Evolutionary conservation across 2,329 filamentous ascomycete genomes (phyloP).

Genomic region (Rhinocladiella mackenziei): DNA sequence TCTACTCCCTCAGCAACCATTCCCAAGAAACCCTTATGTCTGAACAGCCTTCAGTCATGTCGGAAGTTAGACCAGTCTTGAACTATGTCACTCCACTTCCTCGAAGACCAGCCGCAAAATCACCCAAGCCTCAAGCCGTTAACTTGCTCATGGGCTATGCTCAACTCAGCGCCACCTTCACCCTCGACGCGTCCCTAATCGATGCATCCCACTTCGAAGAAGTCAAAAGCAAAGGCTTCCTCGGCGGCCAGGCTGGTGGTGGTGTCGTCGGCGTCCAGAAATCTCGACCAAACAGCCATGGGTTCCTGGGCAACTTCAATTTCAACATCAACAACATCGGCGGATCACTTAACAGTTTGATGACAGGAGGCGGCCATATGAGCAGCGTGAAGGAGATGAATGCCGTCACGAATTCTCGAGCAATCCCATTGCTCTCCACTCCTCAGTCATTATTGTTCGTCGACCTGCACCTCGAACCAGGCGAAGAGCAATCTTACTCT

Average conservation of each 20-base stretch:
- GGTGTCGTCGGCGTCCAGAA: slow-evolving; percentile 76
- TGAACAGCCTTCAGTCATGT: slow-evolving; percentile 62
- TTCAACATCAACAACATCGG: slow-evolving; percentile 88
- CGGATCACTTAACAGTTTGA: slow-evolving; percentile 78
- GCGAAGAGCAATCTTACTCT: slow-evolving; percentile 81
- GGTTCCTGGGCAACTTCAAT: slow-evolving; percentile 75
- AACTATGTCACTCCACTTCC: slow-evolving; percentile 47
- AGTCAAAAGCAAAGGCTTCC: slow-evolving; percentile 88
- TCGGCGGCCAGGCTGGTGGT: slow-evolving; percentile 75
- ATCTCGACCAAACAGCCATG: slow-evolving; percentile 66
- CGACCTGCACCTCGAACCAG: slow-evolving; percentile 78
- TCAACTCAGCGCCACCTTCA: slow-evolving; percentile 88
- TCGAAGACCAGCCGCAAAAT: slow-evolving; percentile 40
- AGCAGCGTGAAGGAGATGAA: slow-evolving; percentile 96
- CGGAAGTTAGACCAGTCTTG: slow-evolving; percentile 28
- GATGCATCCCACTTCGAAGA: slow-evolving; percentile 89
- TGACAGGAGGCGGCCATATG: slow-evolving; percentile 81
- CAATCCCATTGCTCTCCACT: slow-evolving; percentile 86
- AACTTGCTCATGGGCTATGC: slow-evolving; percentile 97
- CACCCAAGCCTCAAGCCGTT: slow-evolving; percentile 56
- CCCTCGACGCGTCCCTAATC: slow-evolving; percentile 83
- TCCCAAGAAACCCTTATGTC: slow-evolving; percentile 90
- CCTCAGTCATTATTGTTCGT: slow-evolving; percentile 96
- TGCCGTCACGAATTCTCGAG: slow-evolving; percentile 76
- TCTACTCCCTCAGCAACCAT: slow-evolving; percentile 91